A percentile compares a stretch with the other conserved stretches of the same genome.
Conservation (phyloP, 2,329 filamentous ascomycete genomes). For the Onygenales sp. region DNA sequence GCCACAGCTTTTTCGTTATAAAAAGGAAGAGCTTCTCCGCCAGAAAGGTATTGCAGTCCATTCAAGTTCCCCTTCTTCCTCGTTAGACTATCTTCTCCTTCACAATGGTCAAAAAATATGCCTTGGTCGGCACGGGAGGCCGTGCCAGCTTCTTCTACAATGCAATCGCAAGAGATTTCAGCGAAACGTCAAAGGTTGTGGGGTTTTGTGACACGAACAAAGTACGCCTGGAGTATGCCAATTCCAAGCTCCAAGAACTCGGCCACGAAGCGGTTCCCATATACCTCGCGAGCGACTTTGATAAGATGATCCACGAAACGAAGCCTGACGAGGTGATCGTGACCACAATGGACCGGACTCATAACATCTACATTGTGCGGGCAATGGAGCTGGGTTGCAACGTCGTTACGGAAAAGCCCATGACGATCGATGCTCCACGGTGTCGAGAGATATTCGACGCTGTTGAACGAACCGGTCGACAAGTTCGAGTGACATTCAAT, state of each 20-base stretch:
- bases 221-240: constrained; percentile 50
- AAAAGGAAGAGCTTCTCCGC: no score
- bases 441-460: constrained; percentile 47
- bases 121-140: constrained; percentile 50
- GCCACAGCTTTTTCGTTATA: no score
- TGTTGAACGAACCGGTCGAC: constrained; percentile 40
- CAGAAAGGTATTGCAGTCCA: background rate
- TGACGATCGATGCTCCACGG: constrained; percentile 51
- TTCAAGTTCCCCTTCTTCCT: background rate
- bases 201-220: constrained; percentile 53
- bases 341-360: constrained; percentile 54
- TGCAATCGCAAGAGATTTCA: constrained; percentile 46
- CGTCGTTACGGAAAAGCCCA: constrained; percentile 56
- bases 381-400: constrained; percentile 51
- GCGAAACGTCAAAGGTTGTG: constrained; percentile 42
- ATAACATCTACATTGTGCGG: constrained; percentile 51
- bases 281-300: constrained; percentile 46
- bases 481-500: constrained; percentile 53
- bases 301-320: constrained; percentile 46
- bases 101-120: constrained; percentile 28
- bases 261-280: constrained; percentile 44
- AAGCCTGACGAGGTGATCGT: constrained; percentile 53
- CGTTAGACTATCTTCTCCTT: background rate
- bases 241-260: constrained; percentile 37
- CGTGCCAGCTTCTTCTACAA: constrained; percentile 54